Percentiles rank a stretch among this genome's conserved stretches.
Conservation (phyloP, 176 grass and related monocot genomes). For the Oropetium thomaeum region DNA sequence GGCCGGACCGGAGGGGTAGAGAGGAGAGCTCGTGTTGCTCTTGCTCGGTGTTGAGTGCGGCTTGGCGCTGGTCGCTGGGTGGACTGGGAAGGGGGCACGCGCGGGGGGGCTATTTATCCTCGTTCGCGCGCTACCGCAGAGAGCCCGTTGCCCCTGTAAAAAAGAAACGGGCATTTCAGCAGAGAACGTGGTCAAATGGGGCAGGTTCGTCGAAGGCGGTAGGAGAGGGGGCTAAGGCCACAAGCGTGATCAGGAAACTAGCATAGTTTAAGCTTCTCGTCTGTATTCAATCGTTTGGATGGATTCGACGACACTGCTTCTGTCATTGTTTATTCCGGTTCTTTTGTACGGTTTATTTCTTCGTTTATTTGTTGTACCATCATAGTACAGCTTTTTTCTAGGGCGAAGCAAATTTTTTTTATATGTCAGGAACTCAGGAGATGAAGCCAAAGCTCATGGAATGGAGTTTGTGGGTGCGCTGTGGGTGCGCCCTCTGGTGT, state of each 20-base stretch:
- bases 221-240: neutral
- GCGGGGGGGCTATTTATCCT: constrained; percentile 27
- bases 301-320: neutral
- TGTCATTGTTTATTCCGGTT: neutral
- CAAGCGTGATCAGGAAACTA: neutral
- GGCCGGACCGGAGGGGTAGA: too few relatives aligned
- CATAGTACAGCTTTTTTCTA: neutral
- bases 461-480: too few relatives aligned
- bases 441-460: too few relatives aligned
- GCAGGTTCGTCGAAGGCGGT: constrained; percentile 2
- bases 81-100: neutral
- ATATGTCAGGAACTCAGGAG: too few relatives aligned
- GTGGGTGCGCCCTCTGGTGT: neutral
- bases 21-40: neutral
- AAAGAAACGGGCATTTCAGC: neutral
- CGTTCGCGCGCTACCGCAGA: neutral
- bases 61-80: neutral
- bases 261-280: neutral
- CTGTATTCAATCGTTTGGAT: neutral
- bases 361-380: too few relatives aligned
- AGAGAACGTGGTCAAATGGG: constrained; percentile 37
- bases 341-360: neutral
- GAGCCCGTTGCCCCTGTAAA: neutral
- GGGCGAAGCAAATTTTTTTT: neutral
- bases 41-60: neutral